Evolutionary conservation across 345 rosid genomes (phyloP), one percentile per base, ranked within the genome.

Genomic region (Heritiera fomes): DNA sequence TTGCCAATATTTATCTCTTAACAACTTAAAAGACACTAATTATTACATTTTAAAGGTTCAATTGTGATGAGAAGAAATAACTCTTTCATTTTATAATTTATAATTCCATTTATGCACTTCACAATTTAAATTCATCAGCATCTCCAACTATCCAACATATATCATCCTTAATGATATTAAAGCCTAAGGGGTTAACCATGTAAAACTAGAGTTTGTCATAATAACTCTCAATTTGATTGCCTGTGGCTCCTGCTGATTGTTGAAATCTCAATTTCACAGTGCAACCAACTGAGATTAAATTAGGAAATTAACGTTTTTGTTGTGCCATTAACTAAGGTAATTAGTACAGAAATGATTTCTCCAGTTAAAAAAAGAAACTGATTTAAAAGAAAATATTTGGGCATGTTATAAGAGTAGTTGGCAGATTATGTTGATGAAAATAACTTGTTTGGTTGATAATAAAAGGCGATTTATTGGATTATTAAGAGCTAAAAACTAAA

Each of bases 361-460:
- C 6, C 38, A 53, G 7, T 28, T 6, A 2, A 23, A 3, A 28
- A 60, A 60, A 4, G 11, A 9, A 60, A 60, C 38, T 28, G 38
- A 11, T 12, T 30, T 50, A 23, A 23, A 23, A 49, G n/a, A 50
- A 49, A 20, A 3, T 30, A 23, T 8, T 50, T 14, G 3, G 3
- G 23, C 38, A 69, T 59, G 41, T 74, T 78, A 38, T 49, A 60
- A 70, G 52, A 84, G 77, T 81, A 9, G 80, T 83, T 83, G 89
- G 20, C n/a, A 41, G 80, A 82, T 84, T 78, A 86, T 85, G 84
- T 89, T 82, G 56, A 80, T 58, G 87, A 84, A 82, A 85, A 55
- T 82, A 86, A 75, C 76, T 53, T 49, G 84, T 78, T 80, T 65
- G 79, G 84, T 86, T 82, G 78, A 77, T 47, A 70, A 73, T 75